These are phyloP conservation scores for Citrus glauca DNA, from an alignment of 345 rosid species.

Conservation along the genomic window DNA sequence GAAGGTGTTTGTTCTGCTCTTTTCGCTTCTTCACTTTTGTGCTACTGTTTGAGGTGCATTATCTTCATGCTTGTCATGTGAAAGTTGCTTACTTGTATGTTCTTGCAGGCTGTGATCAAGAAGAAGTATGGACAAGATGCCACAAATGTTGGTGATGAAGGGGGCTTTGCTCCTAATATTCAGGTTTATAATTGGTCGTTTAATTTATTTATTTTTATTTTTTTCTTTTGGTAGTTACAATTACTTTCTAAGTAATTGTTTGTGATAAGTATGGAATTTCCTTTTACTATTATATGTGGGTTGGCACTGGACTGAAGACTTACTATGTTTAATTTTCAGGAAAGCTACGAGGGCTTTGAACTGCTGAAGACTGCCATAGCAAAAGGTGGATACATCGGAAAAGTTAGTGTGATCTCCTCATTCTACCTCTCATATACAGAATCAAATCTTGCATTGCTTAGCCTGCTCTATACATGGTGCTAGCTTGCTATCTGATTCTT, in stretches of 20 bases:
- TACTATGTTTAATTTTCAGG: slow-evolving; percentile 30
- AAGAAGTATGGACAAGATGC: slow-evolving; percentile 71
- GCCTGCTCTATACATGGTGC: neutral
- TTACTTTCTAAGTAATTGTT: neutral
- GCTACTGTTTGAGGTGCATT: neutral
- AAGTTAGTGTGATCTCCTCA: slow-evolving; percentile 22
- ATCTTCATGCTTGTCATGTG: neutral
- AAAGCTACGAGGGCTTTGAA: slow-evolving; percentile 68
- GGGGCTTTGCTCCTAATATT: slow-evolving; percentile 64
- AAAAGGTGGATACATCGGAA: slow-evolving; percentile 65
- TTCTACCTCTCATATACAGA: neutral
- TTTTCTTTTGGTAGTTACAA: neutral
- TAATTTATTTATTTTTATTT: neutral
- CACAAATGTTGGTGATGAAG: slow-evolving; percentile 64
- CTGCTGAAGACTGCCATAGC: slow-evolving; percentile 65
- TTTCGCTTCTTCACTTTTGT: neutral
- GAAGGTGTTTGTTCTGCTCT: slow-evolving; percentile 33
- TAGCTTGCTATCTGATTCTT: neutral
- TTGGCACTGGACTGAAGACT: neutral
- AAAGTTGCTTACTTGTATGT: neutral
- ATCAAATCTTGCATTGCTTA: neutral
- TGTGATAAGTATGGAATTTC: neutral
- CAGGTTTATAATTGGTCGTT: slow-evolving; percentile 30
- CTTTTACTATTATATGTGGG: neutral
- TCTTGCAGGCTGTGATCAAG: slow-evolving; percentile 47